Evolutionary conservation across 106 monocot genomes (phyloP), one percentile per base, ranked within the genome.

Genomic region (Xerophyta viscosa): DNA sequence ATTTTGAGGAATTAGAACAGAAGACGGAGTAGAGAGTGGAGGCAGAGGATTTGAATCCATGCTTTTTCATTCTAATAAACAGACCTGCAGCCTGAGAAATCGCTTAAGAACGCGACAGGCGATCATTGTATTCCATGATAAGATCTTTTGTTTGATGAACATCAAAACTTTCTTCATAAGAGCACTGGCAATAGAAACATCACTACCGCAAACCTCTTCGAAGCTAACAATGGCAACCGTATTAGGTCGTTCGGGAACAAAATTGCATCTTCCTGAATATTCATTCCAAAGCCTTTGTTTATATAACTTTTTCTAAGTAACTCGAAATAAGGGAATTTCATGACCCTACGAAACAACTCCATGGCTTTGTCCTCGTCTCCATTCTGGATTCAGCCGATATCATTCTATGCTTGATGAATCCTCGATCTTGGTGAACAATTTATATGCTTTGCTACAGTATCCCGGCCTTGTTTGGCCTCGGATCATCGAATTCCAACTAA

Each of bases 401-500:
- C 84, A 94, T 76, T 26, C 59, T 67, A 66, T 94, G 88, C 94
- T 88, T 88, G 53, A 84, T 84, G 46, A 62, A 46, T 20, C 63
- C 37, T 84, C 78, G 88, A 94, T 94, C 47, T 59, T 78, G 8
- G 62, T 65, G 69, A 94, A 94, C 22, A 94, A 74, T 2, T 81
- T 81, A 46, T 76, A 65, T 1, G 94, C 88, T 65, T 70, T 88
- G 17, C 84, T 74, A 46, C 81, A 84, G 67, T 72, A 78, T 2
- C 94, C 88, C 64, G 64, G 69, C 44, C 74, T 83, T 14, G 70
- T 53, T 51, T 84, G 88, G 8, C 84, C 84, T 47, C 72, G 69
- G 44, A 94, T 88, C 67, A 94, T 81, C 27, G 94, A 88, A 62
- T 94, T 94, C 94, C 88, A 94, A 27, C 88, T 78, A 58, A 88